Evolutionary conservation across 202 grass and related monocot genomes (phyloP), one percentile per base, ranked within the genome.

Genomic region (Saccharum hybrid): DNA sequence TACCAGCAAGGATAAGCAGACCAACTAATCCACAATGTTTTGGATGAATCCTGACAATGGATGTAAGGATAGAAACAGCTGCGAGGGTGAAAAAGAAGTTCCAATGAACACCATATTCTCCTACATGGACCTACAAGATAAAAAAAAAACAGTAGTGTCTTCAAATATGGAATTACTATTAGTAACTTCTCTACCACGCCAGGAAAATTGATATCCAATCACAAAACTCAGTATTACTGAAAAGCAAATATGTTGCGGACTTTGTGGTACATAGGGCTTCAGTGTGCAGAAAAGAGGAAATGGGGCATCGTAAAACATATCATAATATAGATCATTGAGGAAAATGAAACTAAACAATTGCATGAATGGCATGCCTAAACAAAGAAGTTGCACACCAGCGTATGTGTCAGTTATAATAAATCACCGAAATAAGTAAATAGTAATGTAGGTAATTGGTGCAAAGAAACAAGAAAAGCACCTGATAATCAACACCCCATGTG

Each of bases 51-150:
- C 82, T 89, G 79, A 93, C 76, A 51, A 93, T 75, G 11, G 87
- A 90, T 85, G 92, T 91, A 73, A 98, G 77, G 64, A 93, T 88
- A 83, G 92, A 92, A 88, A 98, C 84, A 76, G 82, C 90, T 68
- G 90, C 90, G 73, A 98, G 92, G 23, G 96, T 98, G 85, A 98
- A 98, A 98, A 98, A 98, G 81, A 98, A 98, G 81, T 98, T 98
- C 96, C 96, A 98, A 46, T 98, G 96, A 67, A 95, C 92, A 54
- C 96, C 96, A 70, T 98, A 98, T 88, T 98, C 92, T 80, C 92
- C 95, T 70, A 87, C 85, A 93, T 98, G 95, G 68, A 94, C 92
- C 95, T 98, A 83, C 70, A 86, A 81, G 18, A 83, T 73, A 72
- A 75, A 26, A 87, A n/a, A n/a, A 87, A 39, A 74, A 11, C 86